These are phyloP conservation scores for Melocanna baccifera DNA, from an alignment of 176 grass and related monocot genomes.

Conservation along the genomic window DNA sequence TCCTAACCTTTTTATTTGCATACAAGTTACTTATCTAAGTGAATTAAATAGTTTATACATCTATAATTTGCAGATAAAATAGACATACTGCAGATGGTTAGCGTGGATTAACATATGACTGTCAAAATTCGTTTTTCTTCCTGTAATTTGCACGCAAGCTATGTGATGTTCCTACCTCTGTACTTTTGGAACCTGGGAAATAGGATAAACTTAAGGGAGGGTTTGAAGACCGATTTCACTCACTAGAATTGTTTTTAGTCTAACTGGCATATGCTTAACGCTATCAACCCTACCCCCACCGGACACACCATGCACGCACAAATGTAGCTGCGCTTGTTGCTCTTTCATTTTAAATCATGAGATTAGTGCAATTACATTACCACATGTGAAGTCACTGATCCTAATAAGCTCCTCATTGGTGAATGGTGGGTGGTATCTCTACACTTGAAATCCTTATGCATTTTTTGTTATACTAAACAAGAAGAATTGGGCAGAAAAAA, in stretches of 20 bases:
- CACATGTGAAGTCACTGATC: not conserved
- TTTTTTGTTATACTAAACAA: not conserved
- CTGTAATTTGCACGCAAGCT: not conserved
- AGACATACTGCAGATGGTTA: not conserved
- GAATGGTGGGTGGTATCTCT: not conserved
- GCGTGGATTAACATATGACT: not conserved
- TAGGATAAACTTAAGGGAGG: not conserved
- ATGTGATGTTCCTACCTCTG: not conserved
- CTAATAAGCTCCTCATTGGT: not conserved
- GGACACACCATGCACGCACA: not conserved
- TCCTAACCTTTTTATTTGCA: not conserved
- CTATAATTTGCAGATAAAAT: not conserved
- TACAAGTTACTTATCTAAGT: not conserved
- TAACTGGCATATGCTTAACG: not conserved
- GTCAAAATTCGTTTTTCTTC: not conserved
- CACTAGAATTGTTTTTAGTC: not conserved
- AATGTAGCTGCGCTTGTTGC: not conserved
- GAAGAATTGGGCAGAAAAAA: not conserved
- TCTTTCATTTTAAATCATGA: not conserved
- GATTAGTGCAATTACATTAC: not conserved
- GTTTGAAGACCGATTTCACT: not conserved
- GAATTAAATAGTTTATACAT: slow-evolving; percentile 9
- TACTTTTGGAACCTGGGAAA: not conserved
- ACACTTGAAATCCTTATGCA: not conserved
- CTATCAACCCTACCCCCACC: not conserved